Percentiles rank a stretch among this genome's conserved stretches.
phyloP scores from a whole-genome alignment of 1,284 basidiomycete genomes.

The Volvariella volvacea region DNA sequence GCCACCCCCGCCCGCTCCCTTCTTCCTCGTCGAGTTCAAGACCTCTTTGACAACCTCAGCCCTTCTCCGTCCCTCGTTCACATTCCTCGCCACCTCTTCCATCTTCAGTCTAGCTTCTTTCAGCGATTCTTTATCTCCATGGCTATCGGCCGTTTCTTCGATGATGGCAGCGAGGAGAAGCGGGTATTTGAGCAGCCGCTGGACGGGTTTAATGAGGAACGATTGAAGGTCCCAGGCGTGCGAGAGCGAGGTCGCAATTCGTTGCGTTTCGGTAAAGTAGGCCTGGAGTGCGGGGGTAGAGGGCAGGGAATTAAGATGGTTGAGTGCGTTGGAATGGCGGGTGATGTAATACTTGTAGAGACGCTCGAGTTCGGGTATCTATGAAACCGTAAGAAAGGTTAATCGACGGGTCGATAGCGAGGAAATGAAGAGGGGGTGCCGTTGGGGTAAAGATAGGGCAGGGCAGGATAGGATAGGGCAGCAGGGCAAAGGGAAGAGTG shows the following conservation, averaged over 20 bases:
- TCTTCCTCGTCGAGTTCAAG: slow-evolving; percentile 38
- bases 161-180: slow-evolving; percentile 78
- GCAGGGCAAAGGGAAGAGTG: too few relatives aligned
- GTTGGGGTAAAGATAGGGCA: slow-evolving; percentile 8
- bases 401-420: background rate
- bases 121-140: slow-evolving; percentile 69
- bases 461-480: background rate
- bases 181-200: slow-evolving; percentile 89
- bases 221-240: slow-evolving; percentile 94
- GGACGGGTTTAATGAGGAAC: slow-evolving; percentile 88
- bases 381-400: slow-evolving; percentile 6
- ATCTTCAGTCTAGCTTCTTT: slow-evolving; percentile 61
- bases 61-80: slow-evolving; percentile 83
- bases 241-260: slow-evolving; percentile 64
- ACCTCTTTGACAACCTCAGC: slow-evolving; percentile 81
- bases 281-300: slow-evolving; percentile 52
- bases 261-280: slow-evolving; percentile 66
- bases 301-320: slow-evolving; percentile 44
- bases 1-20: slow-evolving; percentile 20
- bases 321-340: slow-evolving; percentile 71
- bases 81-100: slow-evolving; percentile 73
- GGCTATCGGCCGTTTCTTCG: slow-evolving; percentile 69
- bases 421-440: background rate
- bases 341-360: slow-evolving; percentile 87
- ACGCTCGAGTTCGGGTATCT: slow-evolving; percentile 75